Conservation (phyloP, 257 asterid genomes). For the Solanum arcanum region DNA sequence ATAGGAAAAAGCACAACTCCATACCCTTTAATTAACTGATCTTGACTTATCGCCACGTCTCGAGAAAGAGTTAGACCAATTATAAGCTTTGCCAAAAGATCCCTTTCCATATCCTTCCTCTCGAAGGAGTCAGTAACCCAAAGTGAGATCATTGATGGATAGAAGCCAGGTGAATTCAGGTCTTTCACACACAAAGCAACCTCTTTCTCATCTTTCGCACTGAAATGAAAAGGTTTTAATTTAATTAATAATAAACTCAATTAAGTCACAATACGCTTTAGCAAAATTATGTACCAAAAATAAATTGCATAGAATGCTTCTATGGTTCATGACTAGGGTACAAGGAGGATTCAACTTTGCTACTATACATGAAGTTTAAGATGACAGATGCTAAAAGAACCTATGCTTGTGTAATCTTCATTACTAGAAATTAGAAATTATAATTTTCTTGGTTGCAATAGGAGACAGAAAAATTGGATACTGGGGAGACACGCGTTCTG, state of each 20-base stretch:
- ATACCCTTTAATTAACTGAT: constrained; percentile 77
- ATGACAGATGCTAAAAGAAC: neutral
- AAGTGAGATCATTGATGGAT: constrained; percentile 71
- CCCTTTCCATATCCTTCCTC: constrained; percentile 75
- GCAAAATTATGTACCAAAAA: neutral
- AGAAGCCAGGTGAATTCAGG: constrained; percentile 55
- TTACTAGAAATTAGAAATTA: neutral
- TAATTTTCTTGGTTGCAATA: neutral
- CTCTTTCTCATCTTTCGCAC: constrained; percentile 79
- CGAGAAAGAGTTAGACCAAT: constrained; percentile 43
- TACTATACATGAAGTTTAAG: neutral
- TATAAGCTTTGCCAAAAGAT: constrained; percentile 62
- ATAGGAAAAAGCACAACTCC: neutral
- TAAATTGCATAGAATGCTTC: neutral
- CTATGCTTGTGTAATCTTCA: neutral
- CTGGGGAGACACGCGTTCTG: neutral
- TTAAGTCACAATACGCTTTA: neutral
- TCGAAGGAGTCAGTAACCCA: constrained; percentile 91
- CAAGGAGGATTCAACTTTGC: neutral
- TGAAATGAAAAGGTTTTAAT: constrained; percentile 12
- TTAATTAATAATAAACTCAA: neutral
- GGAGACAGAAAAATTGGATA: neutral
- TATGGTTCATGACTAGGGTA: neutral
- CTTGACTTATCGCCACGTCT: constrained; percentile 36
- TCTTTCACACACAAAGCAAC: constrained; percentile 77